phyloP scores from a whole-genome alignment of 768 basidiomycete genomes.

The Hortiboletus flavorubellus region DNA sequence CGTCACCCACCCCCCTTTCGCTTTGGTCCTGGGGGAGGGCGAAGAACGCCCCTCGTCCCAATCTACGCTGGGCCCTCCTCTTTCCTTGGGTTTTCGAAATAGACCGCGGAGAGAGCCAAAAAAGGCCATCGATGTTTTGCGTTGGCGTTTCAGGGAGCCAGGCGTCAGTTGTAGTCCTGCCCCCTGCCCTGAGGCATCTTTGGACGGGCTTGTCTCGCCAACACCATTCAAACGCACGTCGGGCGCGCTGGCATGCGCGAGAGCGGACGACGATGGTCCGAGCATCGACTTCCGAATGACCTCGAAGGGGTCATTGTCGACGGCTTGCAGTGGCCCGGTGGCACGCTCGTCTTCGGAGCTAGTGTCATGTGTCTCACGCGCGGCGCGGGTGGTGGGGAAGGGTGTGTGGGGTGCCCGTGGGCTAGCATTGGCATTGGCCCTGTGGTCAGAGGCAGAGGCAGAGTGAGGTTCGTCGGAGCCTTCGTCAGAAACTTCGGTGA shows the following conservation, averaged over 20 bases:
- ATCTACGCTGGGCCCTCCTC: not conserved
- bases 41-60: slow-evolving; percentile 13
- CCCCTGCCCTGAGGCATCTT: not conserved
- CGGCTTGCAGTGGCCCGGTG: slow-evolving; percentile 18
- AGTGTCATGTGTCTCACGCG: slow-evolving; percentile 5
- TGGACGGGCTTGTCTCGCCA: not conserved
- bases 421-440: not conserved
- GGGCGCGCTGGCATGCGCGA: not conserved
- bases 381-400: not conserved
- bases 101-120: slow-evolving; percentile 28
- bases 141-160: slow-evolving; percentile 15
- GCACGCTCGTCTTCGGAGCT: slow-evolving; percentile 18
- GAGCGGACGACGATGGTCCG: not conserved
- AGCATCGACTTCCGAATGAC: slow-evolving; percentile 12
- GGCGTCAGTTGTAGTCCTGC: not conserved
- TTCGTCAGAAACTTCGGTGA: slow-evolving; percentile 25
- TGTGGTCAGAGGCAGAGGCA: not conserved
- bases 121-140: slow-evolving; percentile 19
- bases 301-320: slow-evolving; percentile 27
- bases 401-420: not conserved
- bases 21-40: not conserved
- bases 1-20: slow-evolving; percentile 24
- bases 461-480: slow-evolving; percentile 1
- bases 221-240: not conserved
- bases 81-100: slow-evolving; percentile 23